Base-by-base conservation (phyloP, 768 basidiomycete species). In the Mycena belliarum region DNA sequence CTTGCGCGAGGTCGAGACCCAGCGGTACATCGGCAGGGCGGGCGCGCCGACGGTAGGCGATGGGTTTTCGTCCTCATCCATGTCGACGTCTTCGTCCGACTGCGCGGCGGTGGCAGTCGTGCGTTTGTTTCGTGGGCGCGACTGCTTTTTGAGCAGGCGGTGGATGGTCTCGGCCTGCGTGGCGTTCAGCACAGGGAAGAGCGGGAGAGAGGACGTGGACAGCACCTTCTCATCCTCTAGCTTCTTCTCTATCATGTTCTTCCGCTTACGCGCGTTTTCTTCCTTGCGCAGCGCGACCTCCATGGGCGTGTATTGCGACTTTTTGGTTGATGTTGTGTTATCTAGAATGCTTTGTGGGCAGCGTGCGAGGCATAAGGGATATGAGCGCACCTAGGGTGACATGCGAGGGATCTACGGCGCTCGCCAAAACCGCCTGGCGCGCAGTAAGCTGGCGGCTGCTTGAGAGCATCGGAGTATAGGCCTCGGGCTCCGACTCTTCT, bases 91-190 rank as follows among this genome's bases (percentile, higher is more conserved):
- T 25, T 56, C 62, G 52, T 54, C 62, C 12, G 16, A 79, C 75
- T 5, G 76, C 3, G 74, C 72, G n/a, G 76, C 63, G 1, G n/a
- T n/a, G n/a, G 29, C 29, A 6, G 72, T 74, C 40, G 72, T 79
- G 24, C 78, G 79, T 57, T 74, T 79, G 38, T 67, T 74, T 42
- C 75, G 76, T 2, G 78, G 68, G 9, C 80, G 76, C 9, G 80
- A 79, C 55, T 82, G 84, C 66, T 85, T 86, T 66, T 85, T 84
- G 55, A 86, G 76, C 14, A 86, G 71, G 25, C 84, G 81, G 56
- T 85, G 83, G 68, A 86, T 85, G 0, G 85, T 86, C 56, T 86
- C 84, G 44, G 78, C 79, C 82, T 84, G 60, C 23, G 41, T 12
- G 41, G 14, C 16, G 6, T 11, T 18, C 7, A 12, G 29, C 7